Base-by-base conservation (phyloP, 768 basidiomycete genomes). In the Podaxis rugospora region DNA sequence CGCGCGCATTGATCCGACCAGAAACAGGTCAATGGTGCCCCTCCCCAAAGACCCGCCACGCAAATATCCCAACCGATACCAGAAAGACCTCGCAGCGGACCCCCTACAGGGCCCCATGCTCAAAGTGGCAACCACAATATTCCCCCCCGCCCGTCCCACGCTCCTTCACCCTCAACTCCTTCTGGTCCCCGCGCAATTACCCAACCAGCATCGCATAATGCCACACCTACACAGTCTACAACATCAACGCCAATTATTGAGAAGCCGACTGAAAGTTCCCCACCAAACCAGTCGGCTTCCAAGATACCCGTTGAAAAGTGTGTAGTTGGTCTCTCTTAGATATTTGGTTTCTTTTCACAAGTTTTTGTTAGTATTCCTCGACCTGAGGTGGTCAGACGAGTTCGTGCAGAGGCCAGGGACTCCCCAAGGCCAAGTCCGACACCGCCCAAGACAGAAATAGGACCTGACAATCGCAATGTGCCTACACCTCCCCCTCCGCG, bases 381-480 rank as follows among this genome's bases (percentile, higher is more conserved):
- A 51, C 90, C 90, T n/a, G 89, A 91, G 69, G 88, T 90, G 36
- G 87, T 92, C 61, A 89, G 84, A 71, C 78, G 90, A 59, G 72
- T 82, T 25, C 73, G 82, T 28, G 71, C 76, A 28, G 80, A 80
- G 10, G 62, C 69, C 13, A 67, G 67, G 28, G 77, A 76, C 56
- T 72, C 74, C 40, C 70, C 75, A 4, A 77, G 75, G 58, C 69
- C 71, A 32, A 57, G 65, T 23, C 40, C 62, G 14, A 67, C 69
- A 9, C 56, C 55, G 4, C 32, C 61, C 23, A 61, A 53, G 51
- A 39, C 36, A 32, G 55, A 64, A 16, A 47, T 54, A n/a, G 35
- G 64, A 18, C 58, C 66, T 61, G 59, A 61, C 16, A 25, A 49
- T 23, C 59, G 59, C 16, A 55, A 37, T n/a, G 44, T 55, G 3